Base-by-base conservation (phyloP, 1,284 basidiomycete genomes). In the Flammula alnicola region DNA sequence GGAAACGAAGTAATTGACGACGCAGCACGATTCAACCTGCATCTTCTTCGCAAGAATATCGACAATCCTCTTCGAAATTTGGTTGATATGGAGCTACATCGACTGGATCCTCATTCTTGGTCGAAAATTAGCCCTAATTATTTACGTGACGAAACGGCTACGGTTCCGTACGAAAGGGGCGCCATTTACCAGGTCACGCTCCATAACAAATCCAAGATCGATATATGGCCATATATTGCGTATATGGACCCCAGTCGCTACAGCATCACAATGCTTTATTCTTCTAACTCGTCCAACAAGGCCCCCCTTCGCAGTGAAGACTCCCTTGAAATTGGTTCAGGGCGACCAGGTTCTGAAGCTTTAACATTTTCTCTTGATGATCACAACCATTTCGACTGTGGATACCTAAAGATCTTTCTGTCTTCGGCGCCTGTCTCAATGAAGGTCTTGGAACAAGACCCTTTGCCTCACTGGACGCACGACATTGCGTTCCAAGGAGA, bases 161-260 rank as follows among this genome's bases (percentile, higher is more conserved):
- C 52, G 14, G 63, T 72, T 35, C 52, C 57, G 19, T 62, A 62
- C 44, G 62, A 66, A 42, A 56, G 59, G 33, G 63, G 60, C 20
- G 62, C 64, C 14, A 61, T 67, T 10, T 70, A 67, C 38, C 61
- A 61, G 30, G 54, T 69, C 22, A 52, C 61, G 16, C 54, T 72
- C 17, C 62, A 54, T 22, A 72, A 72, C 46, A 57, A 56, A 4
- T 66, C 68, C 7, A 49, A 61, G 23, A 25, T 61, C 23, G 61
- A 66, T 49, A 56, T 72, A 7, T 72, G 69, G 70, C 67, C 70
- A 19, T 71, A 69, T 52, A 54, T 72, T 17, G 58, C 62, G 10
- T 70, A 68, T 45, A 66, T 72, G 65, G 67, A 72, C 45, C 66
- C 69, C n/a, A 63, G 58, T 43, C 62, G 48, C 38, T 67, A 68